Base-by-base conservation (phyloP, 129 eudicot species). In the Flaveria sonorensis region DNA sequence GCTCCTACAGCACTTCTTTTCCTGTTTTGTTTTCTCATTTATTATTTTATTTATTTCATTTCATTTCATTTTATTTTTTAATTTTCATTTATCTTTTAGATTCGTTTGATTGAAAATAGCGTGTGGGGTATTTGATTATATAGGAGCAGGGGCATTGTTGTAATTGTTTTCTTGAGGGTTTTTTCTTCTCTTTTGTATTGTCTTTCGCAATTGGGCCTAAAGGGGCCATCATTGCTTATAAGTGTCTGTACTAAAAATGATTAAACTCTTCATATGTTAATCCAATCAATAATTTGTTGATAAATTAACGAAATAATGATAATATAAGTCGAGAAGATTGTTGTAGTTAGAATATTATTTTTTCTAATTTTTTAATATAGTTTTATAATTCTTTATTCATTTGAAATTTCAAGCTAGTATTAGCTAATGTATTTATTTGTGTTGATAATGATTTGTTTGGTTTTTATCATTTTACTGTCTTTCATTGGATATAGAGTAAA, bases 1-100 rank as follows among this genome's bases (percentile, higher is more conserved):
- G 77, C 68, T 83, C 75, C 81, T 72, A 15, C 86, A 77, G 79
- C 59, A 74, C 77, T 76, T 75, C 77, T 62, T 83, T 72, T 70
- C 70, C 50, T 23, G 36, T 71, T 69, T 74, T 62, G 46, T 55
- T 63, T 83, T 43, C 59, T 16, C 42, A 18, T 71, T 62, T 61
- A 48, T 75, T 53, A 53, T 45, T 48, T 14, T 12, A 11, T 47
- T 40, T 80, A 19, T 68, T 45, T 7, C n/a, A 28, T 43, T 56
- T 60, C 15, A 36, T 52, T 72, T 26, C 0, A 28, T 76, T 45
- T 1, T 7, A 30, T 30, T 30, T 28, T 28, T 28, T 28, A 0
- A 3, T 28, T 30, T 30, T 30, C 36, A 20, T 48, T 65, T 73
- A 53, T 15, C 39, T 62, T 71, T 65, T 64, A 64, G 79, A 80